phyloP scores from a whole-genome alignment of 768 basidiomycete species.

The Leccinum subgranulosum region DNA sequence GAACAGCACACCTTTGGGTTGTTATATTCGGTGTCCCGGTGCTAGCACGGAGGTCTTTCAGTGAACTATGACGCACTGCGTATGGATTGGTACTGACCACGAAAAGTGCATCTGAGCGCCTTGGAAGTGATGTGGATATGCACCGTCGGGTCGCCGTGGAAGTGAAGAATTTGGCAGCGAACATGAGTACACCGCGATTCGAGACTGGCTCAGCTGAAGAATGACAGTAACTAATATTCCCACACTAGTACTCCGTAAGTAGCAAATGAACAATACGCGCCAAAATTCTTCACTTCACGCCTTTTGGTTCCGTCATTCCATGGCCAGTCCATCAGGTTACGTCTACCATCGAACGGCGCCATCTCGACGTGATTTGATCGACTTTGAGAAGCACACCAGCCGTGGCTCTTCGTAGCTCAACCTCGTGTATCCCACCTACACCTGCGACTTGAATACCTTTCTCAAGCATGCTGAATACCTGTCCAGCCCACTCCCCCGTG shows the following conservation, averaged over 20 bases:
- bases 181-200: conserved; percentile 17
- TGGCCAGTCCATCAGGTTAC: conserved; percentile 5
- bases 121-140: conserved; percentile 40
- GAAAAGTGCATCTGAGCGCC: conserved; percentile 81
- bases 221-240: background rate
- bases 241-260: background rate
- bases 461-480: conserved; percentile 62
- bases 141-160: conserved; percentile 16
- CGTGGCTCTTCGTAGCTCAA: conserved; percentile 61
- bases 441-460: conserved; percentile 59
- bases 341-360: conserved; percentile 64
- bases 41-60: conserved; percentile 46
- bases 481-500: conserved; percentile 76
- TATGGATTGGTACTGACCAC: conserved; percentile 53
- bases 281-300: too few species aligned
- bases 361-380: conserved; percentile 64
- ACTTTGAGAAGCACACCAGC: conserved; percentile 83
- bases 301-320: background rate
- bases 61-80: conserved; percentile 4
- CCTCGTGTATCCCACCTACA: conserved; percentile 62
- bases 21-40: conserved; percentile 93
- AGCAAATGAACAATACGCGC: too few species aligned
- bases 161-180: conserved; percentile 15
- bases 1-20: conserved; percentile 68
- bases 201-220: background rate